Base-by-base conservation (phyloP, 1,284 basidiomycete species). In the Salmacisia buchloeana region DNA sequence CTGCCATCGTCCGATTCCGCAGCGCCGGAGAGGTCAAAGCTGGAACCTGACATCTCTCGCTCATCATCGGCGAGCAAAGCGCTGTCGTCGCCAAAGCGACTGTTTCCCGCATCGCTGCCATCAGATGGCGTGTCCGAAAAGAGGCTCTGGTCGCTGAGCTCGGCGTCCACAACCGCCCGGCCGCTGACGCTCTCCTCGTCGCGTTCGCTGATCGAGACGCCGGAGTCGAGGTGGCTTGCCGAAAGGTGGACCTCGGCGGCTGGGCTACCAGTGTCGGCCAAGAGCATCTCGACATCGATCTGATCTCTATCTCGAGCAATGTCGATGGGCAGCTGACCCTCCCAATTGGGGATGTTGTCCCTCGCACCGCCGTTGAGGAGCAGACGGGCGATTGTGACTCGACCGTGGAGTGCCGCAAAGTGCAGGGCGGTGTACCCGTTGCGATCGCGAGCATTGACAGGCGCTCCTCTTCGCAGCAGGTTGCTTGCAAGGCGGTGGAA, bases 381-480 rank as follows among this genome's bases (percentile, higher is more conserved):
- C 3, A 88, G 81, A 41, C 84, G 82, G 0, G 86, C 85, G 76
- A 91, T 92, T 10, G 85, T 83, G 49, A 83, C 81, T 23, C 89
- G 87, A 27, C 85, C 85, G 21, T 84, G 84, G 45, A 94, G 82
- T 0, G 87, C 89, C 15, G 93, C 90, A 75, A 94, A 89, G 78
- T 94, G 91, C 38, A 97, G 82, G 0, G 94, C 87, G 0, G 94
- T 97, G 76, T 85, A 92, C 5, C 94, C 94, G 77, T 92, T 96
- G 65, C 85, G 84, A 80, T 98, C 96, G 62, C 91, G 87, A 2
- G 85, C 85, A 77, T 97, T 91, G 54, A 93, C 72, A 71, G 93
- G 90, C 34, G 88, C 87, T 3, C 85, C 87, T 59, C 86, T 88
- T 1, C 83, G 80, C 59, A 96, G 82, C 58, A 98, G 83, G 76